A percentile compares a stretch with the other conserved stretches of the same genome.
phyloP scores from a whole-genome alignment of 1,284 basidiomycete genomes.

The Marasmius sp. region DNA sequence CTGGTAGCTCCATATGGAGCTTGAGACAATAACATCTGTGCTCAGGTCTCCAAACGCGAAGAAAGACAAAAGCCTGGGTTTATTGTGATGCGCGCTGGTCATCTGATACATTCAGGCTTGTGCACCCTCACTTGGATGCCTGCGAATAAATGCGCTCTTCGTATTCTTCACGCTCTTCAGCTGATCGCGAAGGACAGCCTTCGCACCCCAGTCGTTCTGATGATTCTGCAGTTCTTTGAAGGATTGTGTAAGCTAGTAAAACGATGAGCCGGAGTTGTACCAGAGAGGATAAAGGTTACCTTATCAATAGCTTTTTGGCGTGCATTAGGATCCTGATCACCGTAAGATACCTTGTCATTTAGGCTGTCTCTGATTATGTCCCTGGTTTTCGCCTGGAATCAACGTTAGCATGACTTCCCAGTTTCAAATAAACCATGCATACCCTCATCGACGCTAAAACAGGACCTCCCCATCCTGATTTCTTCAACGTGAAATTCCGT shows the following conservation, averaged over 20 bases:
- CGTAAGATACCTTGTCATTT: background rate
- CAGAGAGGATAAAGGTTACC: background rate
- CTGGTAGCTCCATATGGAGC: no score
- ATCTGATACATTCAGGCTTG: background rate
- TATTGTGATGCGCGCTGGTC: background rate
- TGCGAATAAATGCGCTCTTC: background rate
- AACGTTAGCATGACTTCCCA: background rate
- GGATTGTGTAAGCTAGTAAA: background rate
- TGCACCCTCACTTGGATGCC: background rate
- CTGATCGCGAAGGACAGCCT: slow-evolving; percentile 4
- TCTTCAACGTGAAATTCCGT: background rate
- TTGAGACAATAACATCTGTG: no score
- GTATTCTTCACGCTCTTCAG: slow-evolving; percentile 7
- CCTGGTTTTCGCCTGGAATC: background rate
- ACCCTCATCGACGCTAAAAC: background rate
- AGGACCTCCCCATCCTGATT: background rate
- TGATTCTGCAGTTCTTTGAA: background rate
- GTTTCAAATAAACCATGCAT: background rate
- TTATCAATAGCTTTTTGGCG: background rate
- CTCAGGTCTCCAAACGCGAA: no score
- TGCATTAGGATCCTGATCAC: background rate
- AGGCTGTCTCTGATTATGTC: background rate
- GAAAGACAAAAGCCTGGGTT: no score
- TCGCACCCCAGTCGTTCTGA: slow-evolving; percentile 5
- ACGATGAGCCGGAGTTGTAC: background rate